Conservation (phyloP, 2,329 filamentous ascomycete genomes). For the Diaporthe ampelina region DNA sequence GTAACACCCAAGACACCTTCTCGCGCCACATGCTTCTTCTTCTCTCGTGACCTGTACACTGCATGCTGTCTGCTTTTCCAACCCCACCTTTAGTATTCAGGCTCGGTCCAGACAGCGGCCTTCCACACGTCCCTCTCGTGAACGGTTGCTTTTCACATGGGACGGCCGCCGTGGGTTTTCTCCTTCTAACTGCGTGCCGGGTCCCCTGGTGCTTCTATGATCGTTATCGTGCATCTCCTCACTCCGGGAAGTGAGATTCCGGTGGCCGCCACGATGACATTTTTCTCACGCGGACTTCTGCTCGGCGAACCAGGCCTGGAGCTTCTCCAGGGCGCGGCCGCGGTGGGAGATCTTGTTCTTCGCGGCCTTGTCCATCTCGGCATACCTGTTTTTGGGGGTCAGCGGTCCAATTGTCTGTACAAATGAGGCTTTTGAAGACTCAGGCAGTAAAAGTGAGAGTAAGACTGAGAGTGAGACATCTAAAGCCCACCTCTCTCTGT, state of each 20-base stretch:
- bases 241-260: background rate
- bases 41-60: background rate
- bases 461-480: background rate
- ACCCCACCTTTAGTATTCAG: background rate
- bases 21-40: background rate
- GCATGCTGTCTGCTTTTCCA: background rate
- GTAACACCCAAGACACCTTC: background rate
- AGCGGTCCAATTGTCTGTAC: background rate
- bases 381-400: constrained; percentile 68
- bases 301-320: constrained; percentile 83
- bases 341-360: constrained; percentile 97
- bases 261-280: background rate
- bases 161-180: background rate
- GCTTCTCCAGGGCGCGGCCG: constrained; percentile 85
- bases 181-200: too few relatives aligned
- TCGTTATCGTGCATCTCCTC: background rate
- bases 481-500: background rate
- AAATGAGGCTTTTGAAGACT: background rate
- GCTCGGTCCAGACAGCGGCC: too few relatives aligned
- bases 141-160: background rate
- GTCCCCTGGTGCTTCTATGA: too few relatives aligned
- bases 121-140: too few relatives aligned
- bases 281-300: constrained; percentile 46
- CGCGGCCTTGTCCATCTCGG: constrained; percentile 90
- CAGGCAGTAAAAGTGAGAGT: background rate